A percentile compares a stretch with the other conserved stretches of the same genome.
These are phyloP conservation scores for Lumnitzera littorea DNA, from an alignment of 345 rosid species.

Conservation along the genomic window DNA sequence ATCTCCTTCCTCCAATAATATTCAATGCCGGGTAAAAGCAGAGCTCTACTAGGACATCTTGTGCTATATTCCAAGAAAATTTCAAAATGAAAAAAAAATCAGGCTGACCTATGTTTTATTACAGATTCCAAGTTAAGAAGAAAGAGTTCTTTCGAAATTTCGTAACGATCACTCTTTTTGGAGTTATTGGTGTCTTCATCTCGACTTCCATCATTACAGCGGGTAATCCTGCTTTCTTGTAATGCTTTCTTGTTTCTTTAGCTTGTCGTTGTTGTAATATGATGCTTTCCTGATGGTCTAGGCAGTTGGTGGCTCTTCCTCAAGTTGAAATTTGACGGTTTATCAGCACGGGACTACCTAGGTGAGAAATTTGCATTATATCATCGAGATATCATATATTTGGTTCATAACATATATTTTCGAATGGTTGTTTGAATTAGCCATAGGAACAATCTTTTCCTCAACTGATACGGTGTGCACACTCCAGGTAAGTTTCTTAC, in stretches of 20 bases:
- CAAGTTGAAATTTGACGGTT: conserved; percentile 47
- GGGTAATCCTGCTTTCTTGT: conserved; percentile 29
- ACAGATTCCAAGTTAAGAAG: conserved; percentile 92
- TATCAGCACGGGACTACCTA: conserved; percentile 55
- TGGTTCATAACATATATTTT: too few species aligned
- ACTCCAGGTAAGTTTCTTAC: conserved; percentile 54
- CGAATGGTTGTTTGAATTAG: conserved; percentile 29
- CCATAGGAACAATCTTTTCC: conserved; percentile 82
- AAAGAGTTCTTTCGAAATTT: conserved; percentile 85
- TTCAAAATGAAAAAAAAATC: too few species aligned
- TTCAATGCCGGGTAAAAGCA: conserved; percentile 83
- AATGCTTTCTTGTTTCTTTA: neutral
- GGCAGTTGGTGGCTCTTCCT: conserved; percentile 87
- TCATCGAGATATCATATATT: neutral
- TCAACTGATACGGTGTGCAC: conserved; percentile 94
- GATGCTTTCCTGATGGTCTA: conserved; percentile 17
- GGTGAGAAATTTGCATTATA: conserved; percentile 30
- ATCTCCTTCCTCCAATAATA: conserved; percentile 94
- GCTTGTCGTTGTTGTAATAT: neutral
- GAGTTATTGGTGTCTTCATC: conserved; percentile 72
- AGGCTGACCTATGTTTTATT: neutral
- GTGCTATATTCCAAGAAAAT: too few species aligned
- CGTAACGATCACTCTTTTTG: conserved; percentile 72
- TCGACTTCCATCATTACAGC: conserved; percentile 47
- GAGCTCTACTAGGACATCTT: neutral